A percentile compares a stretch with the other conserved stretches of the same genome.
These are phyloP conservation scores for Monosporascus cannonballus DNA, from an alignment of 2,329 filamentous ascomycete species.

Conservation along the genomic window DNA sequence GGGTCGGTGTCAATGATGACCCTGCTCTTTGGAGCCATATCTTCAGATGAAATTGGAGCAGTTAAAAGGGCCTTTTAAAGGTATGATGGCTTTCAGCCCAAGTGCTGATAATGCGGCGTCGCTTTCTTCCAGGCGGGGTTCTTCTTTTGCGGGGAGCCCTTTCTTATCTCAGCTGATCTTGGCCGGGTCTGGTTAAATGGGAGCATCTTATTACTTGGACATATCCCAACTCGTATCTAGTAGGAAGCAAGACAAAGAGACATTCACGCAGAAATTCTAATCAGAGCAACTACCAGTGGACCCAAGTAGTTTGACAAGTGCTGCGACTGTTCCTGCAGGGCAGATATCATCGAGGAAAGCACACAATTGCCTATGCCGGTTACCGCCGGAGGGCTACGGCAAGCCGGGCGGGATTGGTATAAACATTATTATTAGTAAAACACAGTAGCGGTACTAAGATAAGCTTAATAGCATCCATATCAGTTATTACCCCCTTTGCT, in stretches of 20 bases:
- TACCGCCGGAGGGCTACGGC: neutral
- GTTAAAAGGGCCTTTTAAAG: constrained; percentile 2
- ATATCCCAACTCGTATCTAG: no score
- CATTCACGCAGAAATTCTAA: no score
- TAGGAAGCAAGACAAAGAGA: no score
- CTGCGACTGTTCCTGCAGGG: neutral
- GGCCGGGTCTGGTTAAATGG: neutral
- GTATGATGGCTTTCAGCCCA: neutral
- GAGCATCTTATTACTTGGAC: no score
- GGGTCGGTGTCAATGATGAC: constrained; percentile 98
- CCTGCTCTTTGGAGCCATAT: constrained; percentile 62
- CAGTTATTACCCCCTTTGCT: no score
- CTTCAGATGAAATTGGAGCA: constrained; percentile 7
- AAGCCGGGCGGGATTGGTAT: neutral
- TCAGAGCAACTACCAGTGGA: no score
- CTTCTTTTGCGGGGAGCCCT: neutral
- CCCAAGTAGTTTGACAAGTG: neutral
- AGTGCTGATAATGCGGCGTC: neutral
- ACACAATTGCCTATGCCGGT: neutral
- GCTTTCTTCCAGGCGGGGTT: neutral
- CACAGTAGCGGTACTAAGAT: no score
- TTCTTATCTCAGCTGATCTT: neutral
- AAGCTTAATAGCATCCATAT: no score
- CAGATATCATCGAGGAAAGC: no score
- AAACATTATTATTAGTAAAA: no score